Base-by-base conservation (phyloP, 345 rosid genomes). In the Bruguiera sexangula region DNA sequence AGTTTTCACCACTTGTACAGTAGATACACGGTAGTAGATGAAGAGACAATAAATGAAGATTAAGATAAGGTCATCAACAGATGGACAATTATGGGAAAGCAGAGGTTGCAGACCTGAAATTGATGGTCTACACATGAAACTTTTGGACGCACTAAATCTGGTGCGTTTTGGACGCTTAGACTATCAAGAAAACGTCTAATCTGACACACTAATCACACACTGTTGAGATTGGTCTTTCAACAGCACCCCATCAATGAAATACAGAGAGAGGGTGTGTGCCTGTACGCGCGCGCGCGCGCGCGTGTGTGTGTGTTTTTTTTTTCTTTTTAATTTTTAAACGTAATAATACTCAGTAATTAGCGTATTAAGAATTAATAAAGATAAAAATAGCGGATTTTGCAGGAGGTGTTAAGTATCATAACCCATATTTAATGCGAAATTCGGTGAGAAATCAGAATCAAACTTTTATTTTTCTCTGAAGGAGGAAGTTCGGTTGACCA, bases 31-130 rank as follows among this genome's bases (percentile, higher is more conserved):
- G 66, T 31, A 69, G 53, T 39, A 24, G 67, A 71, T 60, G 32
- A 51, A 74, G 37, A 66, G 22, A 70, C 43, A 59, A 69, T 31
- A 74, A 29, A 71, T 4, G 37, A 53, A 78, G 76, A 80, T 43
- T 70, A 72, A 78, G 82, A 81, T 83, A 51, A 72, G 63, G 36
- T 48, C 67, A 27, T 64, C 29, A 52, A 39, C 18, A 43, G 50
- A 43, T 43, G 20, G 29, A 72, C 71, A 79, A 72, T 71, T 71
- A 66, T 79, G 76, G 81, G 70, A 79, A 79, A 70, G 74, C 69
- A 68, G 73, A 70, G 62, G 84, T 74, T 69, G 63, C 71, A 60
- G 79, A 73, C 27, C 48, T 52, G 55, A 66, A 61, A n/a, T 27
- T 20, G 68, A 63, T 55, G 63, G 37, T 9, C 55, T 32, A 27